Percentiles rank a stretch among this genome's conserved stretches.
Conservation (phyloP, 2,329 filamentous ascomycete species). For the Xylariaceae sp. region DNA sequence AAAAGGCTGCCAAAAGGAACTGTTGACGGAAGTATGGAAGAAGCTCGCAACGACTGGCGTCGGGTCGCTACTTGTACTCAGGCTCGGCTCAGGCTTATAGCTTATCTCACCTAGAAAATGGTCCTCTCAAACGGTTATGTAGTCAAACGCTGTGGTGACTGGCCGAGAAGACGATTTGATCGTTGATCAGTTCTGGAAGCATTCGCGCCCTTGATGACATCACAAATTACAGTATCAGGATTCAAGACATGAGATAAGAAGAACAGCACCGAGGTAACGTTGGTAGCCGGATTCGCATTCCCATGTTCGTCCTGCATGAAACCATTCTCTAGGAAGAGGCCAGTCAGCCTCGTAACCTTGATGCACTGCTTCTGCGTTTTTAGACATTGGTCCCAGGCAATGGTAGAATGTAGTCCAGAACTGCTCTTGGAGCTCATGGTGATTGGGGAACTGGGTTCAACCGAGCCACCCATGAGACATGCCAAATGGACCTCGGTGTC, state of each 20-base stretch:
- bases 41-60: too few species aligned
- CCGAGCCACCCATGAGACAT: conserved; percentile 18
- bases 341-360: conserved; percentile 10
- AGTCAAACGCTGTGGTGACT: too few species aligned
- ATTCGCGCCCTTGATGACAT: too few species aligned
- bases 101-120: too few species aligned
- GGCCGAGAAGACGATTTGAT: too few species aligned
- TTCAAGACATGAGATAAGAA: conserved; percentile 7
- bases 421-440: conserved; percentile 3
- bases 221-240: too few species aligned
- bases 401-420: conserved; percentile 8
- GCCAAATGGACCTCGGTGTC: conserved; percentile 19
- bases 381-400: not conserved
- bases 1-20: too few species aligned
- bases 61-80: too few species aligned
- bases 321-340: conserved; percentile 10
- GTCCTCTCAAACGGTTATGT: too few species aligned
- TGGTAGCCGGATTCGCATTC: conserved; percentile 1
- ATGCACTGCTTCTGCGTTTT: conserved; percentile 4
- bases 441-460: conserved; percentile 6
- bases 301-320: conserved; percentile 3
- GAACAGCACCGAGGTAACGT: conserved; percentile 7
- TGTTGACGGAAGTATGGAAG: too few species aligned
- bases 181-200: too few species aligned
- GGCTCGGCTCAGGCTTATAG: too few species aligned